These are phyloP conservation scores for Nemophila menziesii DNA, from an alignment of 257 asterid genomes.

Conservation along the genomic window DNA sequence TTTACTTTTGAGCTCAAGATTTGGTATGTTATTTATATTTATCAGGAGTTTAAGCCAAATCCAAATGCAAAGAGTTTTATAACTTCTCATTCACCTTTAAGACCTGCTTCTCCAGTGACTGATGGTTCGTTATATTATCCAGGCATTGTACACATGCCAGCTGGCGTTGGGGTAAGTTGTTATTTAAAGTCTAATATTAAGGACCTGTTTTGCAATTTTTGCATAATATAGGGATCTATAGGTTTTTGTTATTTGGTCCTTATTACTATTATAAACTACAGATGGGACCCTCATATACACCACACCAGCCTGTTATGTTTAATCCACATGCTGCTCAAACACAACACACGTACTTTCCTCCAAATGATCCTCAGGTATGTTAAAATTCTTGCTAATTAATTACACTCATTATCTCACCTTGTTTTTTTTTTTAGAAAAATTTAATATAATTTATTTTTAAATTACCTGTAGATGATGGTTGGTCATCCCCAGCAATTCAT, in stretches of 20 bases:
- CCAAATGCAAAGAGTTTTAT: conserved; percentile 78
- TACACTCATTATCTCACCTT: background rate
- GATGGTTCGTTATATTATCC: conserved; percentile 82
- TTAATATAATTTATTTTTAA: too few species aligned
- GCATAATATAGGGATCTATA: background rate
- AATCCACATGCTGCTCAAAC: conserved; percentile 64
- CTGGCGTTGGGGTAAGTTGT: conserved; percentile 69
- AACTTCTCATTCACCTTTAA: conserved; percentile 57
- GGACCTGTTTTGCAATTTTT: too few species aligned
- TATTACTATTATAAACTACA: conserved; percentile 23
- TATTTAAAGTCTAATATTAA: too few species aligned
- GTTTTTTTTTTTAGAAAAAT: too few species aligned
- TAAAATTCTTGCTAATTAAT: background rate
- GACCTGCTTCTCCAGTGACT: conserved; percentile 76
- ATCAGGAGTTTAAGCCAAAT: conserved; percentile 82
- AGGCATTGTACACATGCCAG: conserved; percentile 61
- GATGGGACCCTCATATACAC: conserved; percentile 57
- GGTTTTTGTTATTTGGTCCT: conserved; percentile 1
- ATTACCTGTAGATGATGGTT: conserved; percentile 82
- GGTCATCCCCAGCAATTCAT: conserved; percentile 82
- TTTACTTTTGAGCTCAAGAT: background rate
- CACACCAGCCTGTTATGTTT: conserved; percentile 64
- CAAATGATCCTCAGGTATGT: conserved; percentile 87
- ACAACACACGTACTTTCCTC: conserved; percentile 74
- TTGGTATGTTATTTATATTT: conserved; percentile 1